phyloP scores from a whole-genome alignment of 1,139 yeast species.

The Suhomyces bokatorum region DNA sequence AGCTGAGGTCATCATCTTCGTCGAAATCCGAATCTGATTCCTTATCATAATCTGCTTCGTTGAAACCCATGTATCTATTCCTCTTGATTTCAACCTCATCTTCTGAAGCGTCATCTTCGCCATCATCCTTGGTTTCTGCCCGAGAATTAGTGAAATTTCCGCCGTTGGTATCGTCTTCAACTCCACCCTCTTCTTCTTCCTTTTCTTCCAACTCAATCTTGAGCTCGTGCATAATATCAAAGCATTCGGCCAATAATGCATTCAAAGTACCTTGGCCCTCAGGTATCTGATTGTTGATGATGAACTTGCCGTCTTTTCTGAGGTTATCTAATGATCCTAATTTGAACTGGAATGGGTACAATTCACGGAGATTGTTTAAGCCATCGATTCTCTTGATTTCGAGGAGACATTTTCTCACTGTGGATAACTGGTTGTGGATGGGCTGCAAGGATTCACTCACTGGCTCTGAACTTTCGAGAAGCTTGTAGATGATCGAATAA shows the following conservation, averaged over 20 bases:
- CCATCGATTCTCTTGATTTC: constrained; percentile 95
- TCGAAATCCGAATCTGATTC: constrained; percentile 39
- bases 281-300: constrained; percentile 83
- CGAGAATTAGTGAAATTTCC: constrained; percentile 19
- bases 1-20: constrained; percentile 26
- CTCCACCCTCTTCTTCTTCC: constrained; percentile 34
- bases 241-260: constrained; percentile 90
- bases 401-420: constrained; percentile 83
- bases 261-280: constrained; percentile 95
- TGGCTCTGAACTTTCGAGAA: constrained; percentile 90
- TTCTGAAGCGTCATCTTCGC: constrained; percentile 29
- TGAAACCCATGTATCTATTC: constrained; percentile 44
- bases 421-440: constrained; percentile 85
- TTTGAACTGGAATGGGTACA: constrained; percentile 94
- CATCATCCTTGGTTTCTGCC: constrained; percentile 25
- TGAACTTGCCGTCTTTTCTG: constrained; percentile 87
- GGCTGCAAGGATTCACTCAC: constrained; percentile 92
- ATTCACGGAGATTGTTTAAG: constrained; percentile 77
- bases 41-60: constrained; percentile 50
- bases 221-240: constrained; percentile 87
- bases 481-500: constrained; percentile 83
- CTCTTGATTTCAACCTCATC: constrained; percentile 48
- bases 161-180: constrained; percentile 14
- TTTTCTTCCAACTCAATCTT: constrained; percentile 82
- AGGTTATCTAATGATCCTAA: constrained; percentile 84